These are phyloP conservation scores for Hysterangium stoloniferum DNA, from an alignment of 768 basidiomycete genomes.

Conservation along the genomic window DNA sequence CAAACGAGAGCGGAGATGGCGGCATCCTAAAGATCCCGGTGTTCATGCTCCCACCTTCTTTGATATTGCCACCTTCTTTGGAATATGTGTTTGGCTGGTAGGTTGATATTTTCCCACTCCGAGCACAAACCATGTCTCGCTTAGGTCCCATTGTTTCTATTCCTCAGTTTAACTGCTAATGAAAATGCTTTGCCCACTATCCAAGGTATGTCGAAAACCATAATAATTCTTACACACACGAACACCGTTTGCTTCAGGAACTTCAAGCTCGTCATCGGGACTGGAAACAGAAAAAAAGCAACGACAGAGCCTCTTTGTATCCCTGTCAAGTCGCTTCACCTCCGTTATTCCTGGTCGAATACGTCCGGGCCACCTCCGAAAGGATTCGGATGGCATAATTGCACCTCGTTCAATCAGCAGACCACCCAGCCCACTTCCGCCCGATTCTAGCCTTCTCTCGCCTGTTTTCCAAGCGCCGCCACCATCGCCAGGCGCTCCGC, in stretches of 20 bases:
- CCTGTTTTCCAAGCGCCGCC: not conserved
- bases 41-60: constrained; percentile 39
- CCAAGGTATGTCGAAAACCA: constrained; percentile 31
- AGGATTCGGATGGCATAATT: constrained; percentile 60
- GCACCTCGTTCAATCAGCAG: constrained; percentile 38
- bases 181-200: constrained; percentile 89
- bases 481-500: not conserved
- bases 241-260: not conserved
- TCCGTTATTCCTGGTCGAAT: not conserved
- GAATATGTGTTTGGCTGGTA: constrained; percentile 73
- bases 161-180: constrained; percentile 92
- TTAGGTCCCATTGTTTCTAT: constrained; percentile 78
- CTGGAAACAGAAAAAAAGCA: not conserved
- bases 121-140: constrained; percentile 26
- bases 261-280: not conserved
- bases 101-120: not conserved
- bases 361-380: constrained; percentile 15
- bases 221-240: not conserved
- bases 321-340: not conserved
- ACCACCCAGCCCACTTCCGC: not conserved
- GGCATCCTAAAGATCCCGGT: constrained; percentile 26
- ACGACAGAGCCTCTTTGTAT: constrained; percentile 18
- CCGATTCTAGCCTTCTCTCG: not conserved
- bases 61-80: constrained; percentile 80
- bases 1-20: constrained; percentile 36